Evolutionary conservation across 1,284 basidiomycete species (phyloP).

Genomic region (Cutaneotrichosporon cutaneum): DNA sequence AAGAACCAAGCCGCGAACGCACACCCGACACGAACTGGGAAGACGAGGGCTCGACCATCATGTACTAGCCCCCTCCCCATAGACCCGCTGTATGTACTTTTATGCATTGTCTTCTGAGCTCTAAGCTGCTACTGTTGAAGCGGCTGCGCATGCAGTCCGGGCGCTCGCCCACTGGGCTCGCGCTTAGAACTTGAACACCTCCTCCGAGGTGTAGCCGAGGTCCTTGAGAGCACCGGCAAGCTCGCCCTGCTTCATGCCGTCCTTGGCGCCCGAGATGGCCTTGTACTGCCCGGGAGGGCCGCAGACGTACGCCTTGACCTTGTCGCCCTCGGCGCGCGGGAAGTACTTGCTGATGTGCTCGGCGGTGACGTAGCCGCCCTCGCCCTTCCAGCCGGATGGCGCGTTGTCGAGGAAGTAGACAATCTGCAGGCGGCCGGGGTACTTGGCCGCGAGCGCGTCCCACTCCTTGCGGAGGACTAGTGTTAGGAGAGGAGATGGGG

Average conservation of each 20-base stretch:
- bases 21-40: background rate
- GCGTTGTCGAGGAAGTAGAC: conserved; percentile 85
- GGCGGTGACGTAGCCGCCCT: conserved; percentile 68
- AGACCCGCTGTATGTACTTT: background rate
- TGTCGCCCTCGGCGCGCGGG: conserved; percentile 64
- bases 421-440: conserved; percentile 69
- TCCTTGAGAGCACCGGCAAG: conserved; percentile 81
- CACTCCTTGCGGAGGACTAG: conserved; percentile 72
- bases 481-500: background rate
- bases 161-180: background rate
- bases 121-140: background rate
- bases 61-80: conserved; percentile 5
- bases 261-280: conserved; percentile 63
- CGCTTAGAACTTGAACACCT: conserved; percentile 54
- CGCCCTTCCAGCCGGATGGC: conserved; percentile 68
- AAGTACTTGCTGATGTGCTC: conserved; percentile 70
- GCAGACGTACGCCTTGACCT: conserved; percentile 86
- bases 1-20: background rate
- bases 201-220: conserved; percentile 78
- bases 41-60: conserved; percentile 10
- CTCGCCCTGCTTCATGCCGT: conserved; percentile 74
- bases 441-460: conserved; percentile 68
- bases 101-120: conserved; percentile 2
- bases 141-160: background rate
- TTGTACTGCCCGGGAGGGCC: conserved; percentile 86